These are phyloP conservation scores for Podaxis sp. DNA, from an alignment of 768 basidiomycete genomes.

Conservation along the genomic window DNA sequence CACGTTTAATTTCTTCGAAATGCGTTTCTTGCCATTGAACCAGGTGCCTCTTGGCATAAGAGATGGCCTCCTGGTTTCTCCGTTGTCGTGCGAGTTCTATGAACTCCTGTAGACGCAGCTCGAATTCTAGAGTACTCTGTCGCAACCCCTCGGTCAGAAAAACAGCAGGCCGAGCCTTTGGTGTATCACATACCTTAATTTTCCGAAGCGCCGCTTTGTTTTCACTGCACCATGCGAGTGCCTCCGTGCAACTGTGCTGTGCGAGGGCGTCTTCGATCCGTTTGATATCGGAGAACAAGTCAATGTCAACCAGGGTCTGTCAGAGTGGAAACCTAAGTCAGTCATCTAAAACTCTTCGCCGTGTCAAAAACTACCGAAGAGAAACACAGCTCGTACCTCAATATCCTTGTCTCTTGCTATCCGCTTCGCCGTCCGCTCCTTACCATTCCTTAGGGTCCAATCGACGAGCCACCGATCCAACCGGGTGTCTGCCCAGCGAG, in stretches of 20 bases:
- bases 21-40: conserved; percentile 82
- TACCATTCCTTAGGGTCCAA: conserved; percentile 82
- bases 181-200: conserved; percentile 58
- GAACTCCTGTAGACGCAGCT: conserved; percentile 92
- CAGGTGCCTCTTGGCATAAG: conserved; percentile 81
- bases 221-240: conserved; percentile 94
- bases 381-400: conserved; percentile 51
- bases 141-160: conserved; percentile 1
- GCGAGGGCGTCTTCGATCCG: conserved; percentile 82
- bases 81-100: conserved; percentile 82
- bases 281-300: conserved; percentile 85
- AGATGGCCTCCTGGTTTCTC: conserved; percentile 73
- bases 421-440: conserved; percentile 70
- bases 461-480: conserved; percentile 92
- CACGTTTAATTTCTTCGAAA: conserved; percentile 71
- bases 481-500: conserved; percentile 75
- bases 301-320: conserved; percentile 86
- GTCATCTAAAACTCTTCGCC: not conserved
- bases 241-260: conserved; percentile 79
- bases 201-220: conserved; percentile 92
- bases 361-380: conserved; percentile 11
- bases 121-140: conserved; percentile 94
- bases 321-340: conserved; percentile 6
- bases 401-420: conserved; percentile 78
- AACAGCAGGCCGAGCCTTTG: not conserved